Evolutionary conservation across 1,284 basidiomycete genomes (phyloP).

Genomic region (Neolentinus lepideus): DNA sequence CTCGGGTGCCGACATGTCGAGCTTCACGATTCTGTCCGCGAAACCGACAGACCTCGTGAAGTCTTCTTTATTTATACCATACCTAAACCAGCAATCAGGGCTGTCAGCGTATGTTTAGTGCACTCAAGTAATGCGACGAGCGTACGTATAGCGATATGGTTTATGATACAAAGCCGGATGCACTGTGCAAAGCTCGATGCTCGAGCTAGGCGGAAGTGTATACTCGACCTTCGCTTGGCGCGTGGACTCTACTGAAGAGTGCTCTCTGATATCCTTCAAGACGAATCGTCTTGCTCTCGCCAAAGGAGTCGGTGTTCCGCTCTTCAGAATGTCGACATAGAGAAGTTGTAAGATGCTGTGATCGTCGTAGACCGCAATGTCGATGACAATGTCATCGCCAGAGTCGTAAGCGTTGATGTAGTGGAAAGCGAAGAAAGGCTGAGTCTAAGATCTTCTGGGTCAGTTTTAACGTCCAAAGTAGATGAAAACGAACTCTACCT

Average conservation of each 20-base stretch:
- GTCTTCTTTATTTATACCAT: slow-evolving; percentile 16
- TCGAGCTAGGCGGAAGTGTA: slow-evolving; percentile 8
- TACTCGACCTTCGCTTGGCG: slow-evolving; percentile 11
- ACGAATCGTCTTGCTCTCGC: slow-evolving; percentile 14
- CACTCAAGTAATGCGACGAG: background rate
- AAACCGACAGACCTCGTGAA: slow-evolving; percentile 20
- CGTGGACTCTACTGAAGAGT: background rate
- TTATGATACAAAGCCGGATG: slow-evolving; percentile 21
- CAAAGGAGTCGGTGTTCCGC: slow-evolving; percentile 7
- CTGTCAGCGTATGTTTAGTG: too few relatives aligned
- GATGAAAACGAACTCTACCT: slow-evolving; percentile 7
- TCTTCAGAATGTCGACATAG: slow-evolving; percentile 17
- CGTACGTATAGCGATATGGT: slow-evolving; percentile 25
- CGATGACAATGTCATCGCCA: slow-evolving; percentile 24
- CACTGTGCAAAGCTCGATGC: slow-evolving; percentile 27
- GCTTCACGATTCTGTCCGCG: slow-evolving; percentile 26
- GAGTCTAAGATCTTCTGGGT: slow-evolving; percentile 14
- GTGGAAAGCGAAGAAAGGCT: slow-evolving; percentile 31
- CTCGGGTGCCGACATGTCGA: slow-evolving; percentile 19
- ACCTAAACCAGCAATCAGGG: background rate
- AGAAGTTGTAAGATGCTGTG: slow-evolving; percentile 21
- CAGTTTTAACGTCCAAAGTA: background rate
- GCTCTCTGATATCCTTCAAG: slow-evolving; percentile 4
- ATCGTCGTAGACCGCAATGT: slow-evolving; percentile 27
- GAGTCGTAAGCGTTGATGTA: slow-evolving; percentile 27